phyloP scores from a whole-genome alignment of 177 flowering plant species.

The Vitis hybrid region DNA sequence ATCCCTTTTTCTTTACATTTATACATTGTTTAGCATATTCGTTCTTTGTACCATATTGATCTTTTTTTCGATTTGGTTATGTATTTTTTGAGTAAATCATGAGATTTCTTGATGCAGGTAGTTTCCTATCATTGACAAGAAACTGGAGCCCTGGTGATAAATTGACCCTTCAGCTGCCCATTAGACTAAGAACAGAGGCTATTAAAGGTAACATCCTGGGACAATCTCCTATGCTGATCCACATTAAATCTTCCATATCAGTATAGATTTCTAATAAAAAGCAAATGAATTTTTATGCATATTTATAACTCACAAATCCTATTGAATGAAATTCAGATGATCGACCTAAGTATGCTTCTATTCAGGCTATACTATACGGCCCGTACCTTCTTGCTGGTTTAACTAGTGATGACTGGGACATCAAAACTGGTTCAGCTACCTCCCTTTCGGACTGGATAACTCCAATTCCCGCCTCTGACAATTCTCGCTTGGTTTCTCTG shows the following conservation, averaged over 20 bases:
- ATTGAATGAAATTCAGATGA: constrained; percentile 42
- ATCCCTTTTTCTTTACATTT: background rate
- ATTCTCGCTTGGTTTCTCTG: constrained; percentile 54
- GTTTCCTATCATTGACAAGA: constrained; percentile 47
- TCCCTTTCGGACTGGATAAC: constrained; percentile 61
- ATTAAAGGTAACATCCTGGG: constrained; percentile 53
- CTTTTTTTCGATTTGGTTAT: background rate
- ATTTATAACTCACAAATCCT: constrained; percentile 1
- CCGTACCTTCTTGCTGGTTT: constrained; percentile 85
- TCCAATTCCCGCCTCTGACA: constrained; percentile 56
- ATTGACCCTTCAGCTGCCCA: constrained; percentile 59
- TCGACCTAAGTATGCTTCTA: constrained; percentile 61
- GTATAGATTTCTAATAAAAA: too few relatives aligned
- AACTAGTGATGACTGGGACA: constrained; percentile 64
- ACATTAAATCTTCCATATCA: too few relatives aligned
- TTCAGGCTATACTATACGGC: constrained; percentile 33
- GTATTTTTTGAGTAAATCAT: background rate
- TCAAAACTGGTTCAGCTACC: constrained; percentile 31
- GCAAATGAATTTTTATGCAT: too few relatives aligned
- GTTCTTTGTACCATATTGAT: too few relatives aligned
- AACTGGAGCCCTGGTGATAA: constrained; percentile 63
- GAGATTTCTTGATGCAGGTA: constrained; percentile 43
- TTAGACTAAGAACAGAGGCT: constrained; percentile 59
- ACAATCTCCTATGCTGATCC: too few relatives aligned
- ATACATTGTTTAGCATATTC: too few relatives aligned